These are phyloP conservation scores for Ophiosphaerella narmari DNA, from an alignment of 2,329 filamentous ascomycete genomes.

Conservation along the genomic window DNA sequence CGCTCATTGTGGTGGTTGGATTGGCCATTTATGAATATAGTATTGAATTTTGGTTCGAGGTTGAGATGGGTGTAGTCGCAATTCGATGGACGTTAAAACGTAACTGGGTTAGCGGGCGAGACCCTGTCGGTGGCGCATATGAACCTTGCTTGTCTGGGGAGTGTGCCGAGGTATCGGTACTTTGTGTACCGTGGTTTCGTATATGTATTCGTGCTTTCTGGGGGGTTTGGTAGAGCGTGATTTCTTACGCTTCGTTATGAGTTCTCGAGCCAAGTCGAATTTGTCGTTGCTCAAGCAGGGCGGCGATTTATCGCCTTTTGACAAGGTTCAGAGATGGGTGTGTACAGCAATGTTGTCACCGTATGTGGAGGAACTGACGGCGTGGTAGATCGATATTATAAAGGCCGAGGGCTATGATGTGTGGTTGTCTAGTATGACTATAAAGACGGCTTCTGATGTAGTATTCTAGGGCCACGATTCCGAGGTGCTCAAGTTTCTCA, in stretches of 20 bases:
- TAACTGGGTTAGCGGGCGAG: too few species aligned
- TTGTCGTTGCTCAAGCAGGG: conserved; percentile 1
- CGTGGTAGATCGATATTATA: conserved; percentile 27
- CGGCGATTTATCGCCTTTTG: conserved; percentile 17
- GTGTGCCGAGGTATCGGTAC: too few species aligned
- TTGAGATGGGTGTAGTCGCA: neutral
- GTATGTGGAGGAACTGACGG: conserved; percentile 1
- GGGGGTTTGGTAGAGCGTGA: too few species aligned
- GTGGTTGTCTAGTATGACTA: neutral
- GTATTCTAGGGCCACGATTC: conserved; percentile 39
- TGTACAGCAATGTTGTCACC: neutral
- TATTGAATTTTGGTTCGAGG: neutral
- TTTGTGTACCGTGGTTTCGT: too few species aligned
- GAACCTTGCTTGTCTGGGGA: too few species aligned
- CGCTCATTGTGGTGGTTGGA: conserved; percentile 25
- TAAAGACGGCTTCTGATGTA: conserved; percentile 4
- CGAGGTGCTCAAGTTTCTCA: conserved; percentile 34
- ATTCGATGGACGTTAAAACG: neutral
- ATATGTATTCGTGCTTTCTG: too few species aligned
- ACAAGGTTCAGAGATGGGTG: conserved; percentile 28
- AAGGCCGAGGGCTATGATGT: conserved; percentile 30
- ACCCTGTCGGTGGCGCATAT: too few species aligned
- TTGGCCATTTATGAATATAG: too few species aligned
- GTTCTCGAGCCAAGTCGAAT: conserved; percentile 3
- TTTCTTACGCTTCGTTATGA: conserved; percentile 3